Evolutionary conservation across 495 filamentous ascomycete species (phyloP).

Genomic region (Neurospora tetrasperma): DNA sequence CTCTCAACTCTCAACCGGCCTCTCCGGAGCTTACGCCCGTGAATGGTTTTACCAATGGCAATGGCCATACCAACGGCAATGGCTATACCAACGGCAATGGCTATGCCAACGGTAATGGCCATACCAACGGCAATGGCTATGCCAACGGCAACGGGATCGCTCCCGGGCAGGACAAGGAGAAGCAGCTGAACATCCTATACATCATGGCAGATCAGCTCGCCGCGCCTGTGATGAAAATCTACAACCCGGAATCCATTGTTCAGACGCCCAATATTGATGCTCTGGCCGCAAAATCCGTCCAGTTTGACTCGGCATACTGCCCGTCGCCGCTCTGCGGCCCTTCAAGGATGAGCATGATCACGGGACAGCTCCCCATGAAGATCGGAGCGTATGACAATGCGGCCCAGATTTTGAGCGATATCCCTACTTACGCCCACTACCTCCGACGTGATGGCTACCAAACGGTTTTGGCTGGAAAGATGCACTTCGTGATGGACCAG

Average conservation of each 20-base stretch:
- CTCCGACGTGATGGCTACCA: conserved; percentile 76
- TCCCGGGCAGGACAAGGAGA: conserved; percentile 5
- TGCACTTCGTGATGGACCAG: conserved; percentile 93
- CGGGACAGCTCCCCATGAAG: conserved; percentile 74
- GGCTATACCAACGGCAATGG: conserved; percentile 6
- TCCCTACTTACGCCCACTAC: conserved; percentile 83
- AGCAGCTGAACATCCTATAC: conserved; percentile 30
- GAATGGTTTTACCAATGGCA: background rate
- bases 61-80: background rate
- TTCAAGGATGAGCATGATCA: conserved; percentile 81
- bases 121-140: background rate
- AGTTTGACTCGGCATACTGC: conserved; percentile 85
- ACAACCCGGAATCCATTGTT: conserved; percentile 70
- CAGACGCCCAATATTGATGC: conserved; percentile 77
- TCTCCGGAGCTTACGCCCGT: conserved; percentile 18
- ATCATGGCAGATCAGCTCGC: conserved; percentile 91
- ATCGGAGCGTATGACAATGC: conserved; percentile 87
- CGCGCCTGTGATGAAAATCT: conserved; percentile 71
- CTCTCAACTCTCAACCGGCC: conserved; percentile 41
- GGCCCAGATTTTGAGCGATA: conserved; percentile 58
- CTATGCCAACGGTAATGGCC: conserved; percentile 1
- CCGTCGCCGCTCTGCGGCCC: conserved; percentile 82
- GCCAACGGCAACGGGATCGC: background rate
- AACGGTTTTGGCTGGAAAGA: conserved; percentile 83
- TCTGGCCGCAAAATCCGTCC: conserved; percentile 65